Percentiles rank a stretch among this genome's conserved stretches.
phyloP scores from a whole-genome alignment of 345 rosid genomes.

The Firmiana major region DNA sequence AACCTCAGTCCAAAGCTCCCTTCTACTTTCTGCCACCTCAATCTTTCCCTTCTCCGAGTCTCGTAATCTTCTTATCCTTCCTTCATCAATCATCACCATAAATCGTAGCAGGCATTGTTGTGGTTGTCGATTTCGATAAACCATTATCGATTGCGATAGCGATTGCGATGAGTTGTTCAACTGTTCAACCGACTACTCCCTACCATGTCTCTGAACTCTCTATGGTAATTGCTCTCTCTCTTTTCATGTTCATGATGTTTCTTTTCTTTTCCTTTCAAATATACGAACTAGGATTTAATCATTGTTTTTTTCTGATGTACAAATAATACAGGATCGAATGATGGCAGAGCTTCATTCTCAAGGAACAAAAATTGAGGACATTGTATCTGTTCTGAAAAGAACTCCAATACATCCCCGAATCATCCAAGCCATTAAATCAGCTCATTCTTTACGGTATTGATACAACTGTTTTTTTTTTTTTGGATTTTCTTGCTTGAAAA shows the following conservation, averaged over 20 bases:
- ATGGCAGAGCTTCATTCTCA: slow-evolving; percentile 63
- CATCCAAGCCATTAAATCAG: slow-evolving; percentile 61
- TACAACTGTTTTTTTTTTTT: neutral
- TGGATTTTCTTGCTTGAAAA: neutral
- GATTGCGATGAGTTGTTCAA: slow-evolving; percentile 81
- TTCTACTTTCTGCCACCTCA: neutral
- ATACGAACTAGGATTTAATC: neutral
- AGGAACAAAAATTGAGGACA: slow-evolving; percentile 52
- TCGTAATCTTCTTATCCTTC: neutral
- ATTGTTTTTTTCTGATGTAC: neutral
- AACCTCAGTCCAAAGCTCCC: neutral
- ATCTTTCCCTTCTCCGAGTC: too few relatives aligned
- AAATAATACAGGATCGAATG: slow-evolving; percentile 57
- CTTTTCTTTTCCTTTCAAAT: too few relatives aligned
- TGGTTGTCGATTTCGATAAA: slow-evolving; percentile 77
- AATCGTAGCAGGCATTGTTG: slow-evolving; percentile 38
- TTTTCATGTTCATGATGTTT: neutral
- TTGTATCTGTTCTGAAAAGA: slow-evolving; percentile 43
- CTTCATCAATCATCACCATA: neutral
- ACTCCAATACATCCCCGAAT: slow-evolving; percentile 62
- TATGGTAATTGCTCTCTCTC: slow-evolving; percentile 39
- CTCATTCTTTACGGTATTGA: slow-evolving; percentile 63
- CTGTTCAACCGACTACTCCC: slow-evolving; percentile 75
- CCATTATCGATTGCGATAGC: slow-evolving; percentile 76
- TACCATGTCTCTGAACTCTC: slow-evolving; percentile 81